These are phyloP conservation scores for Kregervanrija pseudodelftensis DNA, from an alignment of 805 yeast genomes.

Conservation along the genomic window DNA sequence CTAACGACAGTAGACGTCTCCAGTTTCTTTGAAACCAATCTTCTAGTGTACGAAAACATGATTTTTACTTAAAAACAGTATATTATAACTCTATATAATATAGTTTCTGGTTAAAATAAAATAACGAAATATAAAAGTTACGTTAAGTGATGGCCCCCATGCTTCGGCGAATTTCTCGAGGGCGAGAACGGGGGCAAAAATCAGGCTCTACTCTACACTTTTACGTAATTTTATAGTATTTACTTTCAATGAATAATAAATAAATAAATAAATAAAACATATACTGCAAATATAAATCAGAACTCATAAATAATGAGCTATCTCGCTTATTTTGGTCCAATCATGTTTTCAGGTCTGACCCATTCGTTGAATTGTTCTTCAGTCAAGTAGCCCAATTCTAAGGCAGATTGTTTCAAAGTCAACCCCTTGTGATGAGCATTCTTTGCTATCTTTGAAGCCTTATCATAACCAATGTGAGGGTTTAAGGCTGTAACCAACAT, in stretches of 20 bases:
- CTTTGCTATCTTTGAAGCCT: conserved; percentile 96
- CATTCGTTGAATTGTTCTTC: conserved; percentile 88
- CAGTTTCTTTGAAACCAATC: conserved; percentile 3
- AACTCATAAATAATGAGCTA: neutral
- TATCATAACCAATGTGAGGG: conserved; percentile 98
- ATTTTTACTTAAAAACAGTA: no score
- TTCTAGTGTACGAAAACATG: conserved; percentile 6
- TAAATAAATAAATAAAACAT: neutral
- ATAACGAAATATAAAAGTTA: no score
- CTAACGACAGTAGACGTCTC: no score
- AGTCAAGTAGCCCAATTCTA: conserved; percentile 80
- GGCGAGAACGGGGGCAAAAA: no score
- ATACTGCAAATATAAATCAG: neutral
- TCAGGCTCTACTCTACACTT: no score
- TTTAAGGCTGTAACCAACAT: conserved; percentile 98
- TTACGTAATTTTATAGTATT: neutral
- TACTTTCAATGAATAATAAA: neutral
- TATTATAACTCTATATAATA: no score
- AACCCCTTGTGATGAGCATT: conserved; percentile 97
- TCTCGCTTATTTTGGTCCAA: conserved; percentile 64
- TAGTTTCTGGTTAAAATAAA: no score
- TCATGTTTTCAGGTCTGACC: conserved; percentile 98
- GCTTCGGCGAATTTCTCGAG: no score
- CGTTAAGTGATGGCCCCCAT: no score
- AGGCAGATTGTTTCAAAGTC: conserved; percentile 89